phyloP scores from a whole-genome alignment of 2,329 filamentous ascomycete species.

The Hymenoscyphus linearis region DNA sequence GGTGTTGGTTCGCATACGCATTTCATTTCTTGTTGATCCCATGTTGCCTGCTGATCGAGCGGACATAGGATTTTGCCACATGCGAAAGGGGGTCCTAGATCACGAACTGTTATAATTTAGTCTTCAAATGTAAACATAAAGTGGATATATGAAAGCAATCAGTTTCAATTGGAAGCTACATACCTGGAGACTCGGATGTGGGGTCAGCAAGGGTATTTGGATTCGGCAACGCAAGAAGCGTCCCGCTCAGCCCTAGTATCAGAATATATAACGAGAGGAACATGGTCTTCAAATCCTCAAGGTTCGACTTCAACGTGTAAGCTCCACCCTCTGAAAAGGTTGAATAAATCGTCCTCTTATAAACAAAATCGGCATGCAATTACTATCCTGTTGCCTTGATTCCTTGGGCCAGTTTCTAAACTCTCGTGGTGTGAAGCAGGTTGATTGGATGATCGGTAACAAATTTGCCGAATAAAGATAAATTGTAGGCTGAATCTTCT shows the following conservation, averaged over 20 bases:
- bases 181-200: not conserved
- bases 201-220: slow-evolving; percentile 4
- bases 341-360: not conserved
- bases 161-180: not conserved
- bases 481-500: not conserved
- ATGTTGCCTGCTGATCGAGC: not conserved
- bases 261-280: not conserved
- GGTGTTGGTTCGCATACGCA: not conserved
- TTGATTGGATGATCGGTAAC: not conserved
- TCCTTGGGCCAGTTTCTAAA: not conserved
- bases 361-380: not conserved
- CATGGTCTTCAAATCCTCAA: not conserved
- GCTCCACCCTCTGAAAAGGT: not conserved
- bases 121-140: not conserved
- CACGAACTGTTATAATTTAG: not conserved
- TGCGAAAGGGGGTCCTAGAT: not conserved
- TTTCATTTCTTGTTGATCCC: not conserved
- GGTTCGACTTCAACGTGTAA: not conserved
- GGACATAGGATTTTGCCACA: not conserved
- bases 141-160: not conserved
- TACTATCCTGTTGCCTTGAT: not conserved
- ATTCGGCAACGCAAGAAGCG: slow-evolving; percentile 6
- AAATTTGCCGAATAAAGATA: not conserved
- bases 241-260: slow-evolving; percentile 8
- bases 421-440: not conserved